Evolutionary conservation across 192 early-diverging fungal species (phyloP), one percentile per base, ranked within the genome.

Genomic region (Coemansia sp.): DNA sequence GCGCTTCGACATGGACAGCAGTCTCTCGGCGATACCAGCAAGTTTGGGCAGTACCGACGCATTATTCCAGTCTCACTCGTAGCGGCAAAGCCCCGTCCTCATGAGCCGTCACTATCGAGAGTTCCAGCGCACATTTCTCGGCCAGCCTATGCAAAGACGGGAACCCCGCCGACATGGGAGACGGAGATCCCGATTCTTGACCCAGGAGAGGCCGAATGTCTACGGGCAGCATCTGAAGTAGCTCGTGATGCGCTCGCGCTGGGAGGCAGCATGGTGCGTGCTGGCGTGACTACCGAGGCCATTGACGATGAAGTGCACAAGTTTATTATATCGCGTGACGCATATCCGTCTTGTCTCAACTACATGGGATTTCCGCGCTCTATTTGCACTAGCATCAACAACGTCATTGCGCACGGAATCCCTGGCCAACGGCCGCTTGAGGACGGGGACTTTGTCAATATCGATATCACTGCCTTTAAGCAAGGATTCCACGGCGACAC

Each of bases 331-430:
- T 42, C 46, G 4, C 63, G 73, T 14, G 75, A 71, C 23, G 93
- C 89, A 1, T 93, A 93, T 52, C 91, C 92, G 23, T 91, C 90
- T 28, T 91, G 92, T n/a, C 80, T 95, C 10, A 86, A 88, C 68
- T 93, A 95, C 75, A 74, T 85, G 70, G 89, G 90, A 0, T 95
- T 91, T 67, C 92, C 93, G 16, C 82, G 80, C 60, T 87, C 92
- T 7, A 74, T 92, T 5, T 95, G 93, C 75, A 94, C 92, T 17
- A 91, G 89, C 67, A 74, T 93, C 55, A 93, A 93, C 81, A 95
- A 95, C 78, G 85, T 95, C 37, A 89, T 95, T 62, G 91, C 89
- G 0, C 93, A 95, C 70, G 93, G 93, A 0, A 91, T 87, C 53
- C 90, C 90, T 11, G 89, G 90, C 52, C 9, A 68, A 6, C 86